Percentiles rank a stretch among this genome's conserved stretches.
phyloP scores from a whole-genome alignment of 2,329 filamentous ascomycete species.

The Paradendryphiella salina region DNA sequence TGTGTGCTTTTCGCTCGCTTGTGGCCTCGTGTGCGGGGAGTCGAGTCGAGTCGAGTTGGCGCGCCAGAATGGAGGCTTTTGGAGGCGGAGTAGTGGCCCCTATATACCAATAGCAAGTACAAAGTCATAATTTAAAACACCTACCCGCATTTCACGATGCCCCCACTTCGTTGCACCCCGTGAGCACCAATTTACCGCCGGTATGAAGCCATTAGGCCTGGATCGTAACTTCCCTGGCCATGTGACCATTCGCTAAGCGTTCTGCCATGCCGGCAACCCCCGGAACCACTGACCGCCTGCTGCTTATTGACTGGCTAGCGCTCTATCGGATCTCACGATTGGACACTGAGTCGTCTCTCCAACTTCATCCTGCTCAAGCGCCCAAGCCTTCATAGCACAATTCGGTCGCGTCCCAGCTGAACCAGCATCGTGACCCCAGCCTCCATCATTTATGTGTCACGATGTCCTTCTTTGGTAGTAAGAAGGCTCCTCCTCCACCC shows the following conservation, averaged over 20 bases:
- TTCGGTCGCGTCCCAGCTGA: slow-evolving; percentile 13
- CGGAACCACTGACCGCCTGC: slow-evolving; percentile 33
- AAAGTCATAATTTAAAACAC: slow-evolving; percentile 28
- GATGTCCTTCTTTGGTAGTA: slow-evolving; percentile 27
- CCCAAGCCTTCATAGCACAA: slow-evolving; percentile 12
- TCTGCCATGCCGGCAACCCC: slow-evolving; percentile 20
- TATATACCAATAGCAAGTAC: slow-evolving; percentile 22
- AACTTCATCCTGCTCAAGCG: slow-evolving; percentile 11
- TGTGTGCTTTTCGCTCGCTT: slow-evolving; percentile 15
- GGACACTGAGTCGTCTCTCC: slow-evolving; percentile 23
- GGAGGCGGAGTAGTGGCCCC: slow-evolving; percentile 4
- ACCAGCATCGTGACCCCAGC: slow-evolving; percentile 2
- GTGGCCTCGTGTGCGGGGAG: slow-evolving; percentile 8
- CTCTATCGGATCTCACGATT: slow-evolving; percentile 28
- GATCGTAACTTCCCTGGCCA: slow-evolving; percentile 35
- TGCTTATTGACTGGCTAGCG: slow-evolving; percentile 16
- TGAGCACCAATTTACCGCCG: slow-evolving; percentile 23
- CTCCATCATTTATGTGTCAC: slow-evolving; percentile 8
- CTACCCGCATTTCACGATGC: slow-evolving; percentile 9
- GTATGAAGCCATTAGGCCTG: slow-evolving; percentile 31
- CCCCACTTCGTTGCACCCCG: slow-evolving; percentile 16
- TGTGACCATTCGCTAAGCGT: slow-evolving; percentile 24
- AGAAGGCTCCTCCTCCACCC: slow-evolving; percentile 55
- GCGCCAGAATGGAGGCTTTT: background rate
- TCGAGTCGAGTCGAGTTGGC: background rate